Evolutionary conservation across 768 basidiomycete genomes (phyloP).

Genomic region (Glaciozyma martinii): DNA sequence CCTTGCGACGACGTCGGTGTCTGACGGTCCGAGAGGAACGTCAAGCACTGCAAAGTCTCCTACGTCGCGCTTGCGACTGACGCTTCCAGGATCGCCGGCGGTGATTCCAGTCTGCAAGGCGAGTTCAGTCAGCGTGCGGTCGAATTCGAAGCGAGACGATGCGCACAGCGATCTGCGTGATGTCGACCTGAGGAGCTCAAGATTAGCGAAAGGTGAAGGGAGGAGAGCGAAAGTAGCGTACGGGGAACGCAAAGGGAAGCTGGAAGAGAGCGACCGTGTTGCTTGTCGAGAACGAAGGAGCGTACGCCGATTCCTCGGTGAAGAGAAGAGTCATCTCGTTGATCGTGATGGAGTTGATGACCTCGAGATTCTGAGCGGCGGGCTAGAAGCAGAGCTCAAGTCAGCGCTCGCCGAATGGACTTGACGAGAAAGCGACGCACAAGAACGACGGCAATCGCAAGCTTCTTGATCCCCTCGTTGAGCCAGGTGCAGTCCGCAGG

Average conservation of each 20-base stretch:
- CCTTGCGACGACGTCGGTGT: slow-evolving; percentile 55
- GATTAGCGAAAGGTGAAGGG: slow-evolving; percentile 32
- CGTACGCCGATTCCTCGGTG: slow-evolving; percentile 51
- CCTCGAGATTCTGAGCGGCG: slow-evolving; percentile 46
- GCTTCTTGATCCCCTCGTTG: slow-evolving; percentile 58
- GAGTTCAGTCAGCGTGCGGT: slow-evolving; percentile 39
- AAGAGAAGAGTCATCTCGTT: slow-evolving; percentile 51
- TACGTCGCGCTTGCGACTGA: slow-evolving; percentile 28
- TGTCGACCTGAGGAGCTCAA: slow-evolving; percentile 42
- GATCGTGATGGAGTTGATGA: slow-evolving; percentile 58
- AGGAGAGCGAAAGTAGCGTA: not conserved
- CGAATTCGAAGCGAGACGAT: too few relatives aligned
- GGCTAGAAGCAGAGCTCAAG: slow-evolving; percentile 31
- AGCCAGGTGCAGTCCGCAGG: slow-evolving; percentile 53
- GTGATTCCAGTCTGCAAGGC: slow-evolving; percentile 47
- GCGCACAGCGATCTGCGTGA: slow-evolving; percentile 49
- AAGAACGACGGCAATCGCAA: slow-evolving; percentile 52
- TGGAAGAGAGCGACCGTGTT: slow-evolving; percentile 57
- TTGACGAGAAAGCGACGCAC: slow-evolving; percentile 43
- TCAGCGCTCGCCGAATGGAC: not conserved
- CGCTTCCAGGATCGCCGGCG: slow-evolving; percentile 2
- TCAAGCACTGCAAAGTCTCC: slow-evolving; percentile 53
- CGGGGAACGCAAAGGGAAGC: slow-evolving; percentile 60
- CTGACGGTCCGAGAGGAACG: slow-evolving; percentile 52
- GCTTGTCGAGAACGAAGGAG: slow-evolving; percentile 53